Evolutionary conservation across 2,329 filamentous ascomycete genomes (phyloP), one percentile per base, ranked within the genome.

Genomic region (Fusarium keratoplasticum): DNA sequence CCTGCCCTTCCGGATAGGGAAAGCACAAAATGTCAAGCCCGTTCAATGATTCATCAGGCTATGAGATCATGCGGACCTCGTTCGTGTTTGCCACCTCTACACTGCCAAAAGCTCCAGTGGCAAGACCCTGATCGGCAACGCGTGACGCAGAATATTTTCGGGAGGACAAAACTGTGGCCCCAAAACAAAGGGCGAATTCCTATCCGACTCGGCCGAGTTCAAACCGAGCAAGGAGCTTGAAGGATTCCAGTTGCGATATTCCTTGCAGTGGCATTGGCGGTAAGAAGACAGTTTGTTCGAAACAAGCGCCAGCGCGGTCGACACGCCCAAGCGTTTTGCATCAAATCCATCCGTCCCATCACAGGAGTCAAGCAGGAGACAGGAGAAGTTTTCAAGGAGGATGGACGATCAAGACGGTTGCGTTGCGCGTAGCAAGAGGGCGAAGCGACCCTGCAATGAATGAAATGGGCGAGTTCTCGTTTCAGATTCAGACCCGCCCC

Each of bases 221-320:
- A 50, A 73, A 55, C 52, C 54, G 67, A 71, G 27, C 33, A 35
- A 61, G 61, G 40, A 64, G 36, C 44, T 27, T 29, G 50, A 22
- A n/a, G 29, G 31, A 27, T 44, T 59, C 62, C 29, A 59, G 67
- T 47, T 64, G 42, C 25, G 25, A 52, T 27, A 11, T 29, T 52
- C 47, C 18, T 52, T 57, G 58, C 65, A 69, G 60, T 54, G 52
- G 33, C 44, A 66, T 62, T 35, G 55, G 69, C 64, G 61, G 70
- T 65, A 74, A 61, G 31, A 61, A 52, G 68, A 20, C 40, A n/a
- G 22, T 58, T 16, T 67, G 54, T 47, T 61, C 64, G 74, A 76
- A 76, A 77, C 75, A 77, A 77, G 75, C 74, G 74, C 72, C 66
- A 57, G 71, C 67, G 61, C 69, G 66, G 69, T 66, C 57, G 54